Evolutionary conservation across 2,329 filamentous ascomycete species (phyloP).

Genomic region (Cercospora janseana): DNA sequence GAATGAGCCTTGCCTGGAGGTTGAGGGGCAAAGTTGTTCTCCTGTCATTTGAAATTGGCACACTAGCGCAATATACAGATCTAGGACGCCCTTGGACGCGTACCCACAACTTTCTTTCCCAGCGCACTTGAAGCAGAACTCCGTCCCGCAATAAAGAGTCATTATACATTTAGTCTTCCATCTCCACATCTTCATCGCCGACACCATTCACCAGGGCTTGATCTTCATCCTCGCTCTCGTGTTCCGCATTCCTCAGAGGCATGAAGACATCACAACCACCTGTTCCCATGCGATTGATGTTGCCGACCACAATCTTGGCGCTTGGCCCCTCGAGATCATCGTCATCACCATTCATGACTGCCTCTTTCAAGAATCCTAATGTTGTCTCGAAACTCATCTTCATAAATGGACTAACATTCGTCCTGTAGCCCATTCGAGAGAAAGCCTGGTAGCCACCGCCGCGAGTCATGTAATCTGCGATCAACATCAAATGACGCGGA

Average conservation of each 20-base stretch:
- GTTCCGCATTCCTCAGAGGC: conserved; percentile 24
- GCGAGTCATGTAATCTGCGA: conserved; percentile 97
- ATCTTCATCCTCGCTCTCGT: conserved; percentile 16
- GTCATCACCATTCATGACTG: conserved; percentile 83
- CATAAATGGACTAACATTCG: conserved; percentile 85
- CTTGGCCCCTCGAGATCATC: conserved; percentile 85
- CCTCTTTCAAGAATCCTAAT: conserved; percentile 86
- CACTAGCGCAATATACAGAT: neutral
- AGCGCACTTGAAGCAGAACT: no score
- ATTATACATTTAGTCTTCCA: conserved; percentile 18
- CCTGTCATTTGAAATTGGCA: neutral
- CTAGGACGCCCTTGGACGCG: no score
- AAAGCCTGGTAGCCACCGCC: conserved; percentile 86
- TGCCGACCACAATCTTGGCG: conserved; percentile 82
- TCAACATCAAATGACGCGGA: conserved; percentile 87
- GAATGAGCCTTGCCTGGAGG: neutral
- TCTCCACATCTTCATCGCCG: conserved; percentile 27
- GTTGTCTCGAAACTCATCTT: conserved; percentile 99
- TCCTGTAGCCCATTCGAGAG: conserved; percentile 82
- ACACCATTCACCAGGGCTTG: conserved; percentile 8
- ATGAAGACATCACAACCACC: conserved; percentile 85
- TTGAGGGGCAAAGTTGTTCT: neutral
- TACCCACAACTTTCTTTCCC: no score
- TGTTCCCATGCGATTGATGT: conserved; percentile 78
- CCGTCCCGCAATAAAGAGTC: neutral